Evolutionary conservation across 192 early-diverging fungal genomes (phyloP), one percentile per base, ranked within the genome.

Genomic region (Gonapodya prolifera): DNA sequence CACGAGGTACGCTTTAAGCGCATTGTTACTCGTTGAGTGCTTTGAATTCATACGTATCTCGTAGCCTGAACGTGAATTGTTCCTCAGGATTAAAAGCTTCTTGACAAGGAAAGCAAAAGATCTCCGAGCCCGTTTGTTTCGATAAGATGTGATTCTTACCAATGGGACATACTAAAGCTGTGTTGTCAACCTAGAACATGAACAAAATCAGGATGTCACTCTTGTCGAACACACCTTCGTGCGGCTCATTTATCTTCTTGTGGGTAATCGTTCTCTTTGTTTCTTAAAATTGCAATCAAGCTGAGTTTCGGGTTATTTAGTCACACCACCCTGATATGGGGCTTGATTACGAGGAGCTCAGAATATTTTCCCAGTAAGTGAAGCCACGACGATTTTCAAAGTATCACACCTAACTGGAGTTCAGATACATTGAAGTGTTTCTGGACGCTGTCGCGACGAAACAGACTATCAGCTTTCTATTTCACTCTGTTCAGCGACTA

Each of bases 391-490:
- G 45, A 69, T 69, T 69, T 69, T n/a, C 13, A 8, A 69, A 69
- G 13, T 16, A 8, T n/a, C 8, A n/a, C n/a, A 8, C 45, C 45
- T 69, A n/a, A 69, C 73, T 28, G 31, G 29, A 33, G 70, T 30
- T 34, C 17, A 80, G 85, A 69, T 98, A 97, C 79, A 87, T 98
- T 35, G 91, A 95, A 69, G 96, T 96, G 78, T 97, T 89, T 79
- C 80, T 97, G 30, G 88, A 89, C 34, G 87, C 89, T 23, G 89
- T 96, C 78, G 93, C 88, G 30, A 91, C 85, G 16, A 80, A 89
- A 17, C 91, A 95, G 29, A 99, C 96, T 80, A 86, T 93, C 0
- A 95, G 94, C 0, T 90, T 92, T 70, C 78, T 99, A 30, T 97
- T 89, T 79, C 85, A 93, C 78, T 81, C 91, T 70, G 88, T 88